Base-by-base conservation (phyloP, 495 filamentous ascomycete genomes). In the Bombardia bombarda region DNA sequence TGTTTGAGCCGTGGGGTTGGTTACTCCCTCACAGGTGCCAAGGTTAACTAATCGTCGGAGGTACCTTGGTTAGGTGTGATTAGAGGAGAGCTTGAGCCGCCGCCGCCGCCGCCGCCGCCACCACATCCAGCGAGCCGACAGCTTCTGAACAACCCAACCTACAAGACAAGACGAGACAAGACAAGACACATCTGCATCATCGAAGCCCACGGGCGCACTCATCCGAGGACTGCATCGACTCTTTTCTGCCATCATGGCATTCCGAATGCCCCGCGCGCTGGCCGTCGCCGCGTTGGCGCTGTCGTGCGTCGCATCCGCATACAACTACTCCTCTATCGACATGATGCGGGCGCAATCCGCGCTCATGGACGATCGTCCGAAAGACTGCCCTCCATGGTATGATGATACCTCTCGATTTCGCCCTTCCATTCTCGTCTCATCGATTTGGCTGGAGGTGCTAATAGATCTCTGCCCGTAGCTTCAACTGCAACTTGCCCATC, bases 401-500 rank as follows among this genome's bases (percentile, higher is more conserved):
- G n/a, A n/a, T n/a, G n/a, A n/a, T n/a, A n/a, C n/a, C n/a, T n/a
- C n/a, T n/a, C n/a, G n/a, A n/a, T n/a, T n/a, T n/a, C n/a, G n/a
- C n/a, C n/a, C n/a, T n/a, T n/a, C n/a, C n/a, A n/a, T n/a, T n/a
- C n/a, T n/a, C n/a, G n/a, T n/a, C n/a, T n/a, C n/a, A n/a, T n/a
- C n/a, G n/a, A n/a, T n/a, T n/a, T n/a, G n/a, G n/a, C n/a, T n/a
- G n/a, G n/a, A n/a, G n/a, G n/a, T 34, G 36, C 49, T 66, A 43
- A 53, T 40, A 7, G 12, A 16, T 10, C 17, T 37, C 38, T 34
- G 21, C 7, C 25, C 17, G n/a, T 46, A 82, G 92, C 67, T 98
- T 98, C 74, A 96, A 98, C 82, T 98, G 92, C 66, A 84, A 95
- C 41, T 78, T 97, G 16, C 88, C 92, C 19, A 83, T 82, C 44